These are phyloP conservation scores for Stephania japonica DNA, from an alignment of 164 flowering plant species.

Conservation along the genomic window DNA sequence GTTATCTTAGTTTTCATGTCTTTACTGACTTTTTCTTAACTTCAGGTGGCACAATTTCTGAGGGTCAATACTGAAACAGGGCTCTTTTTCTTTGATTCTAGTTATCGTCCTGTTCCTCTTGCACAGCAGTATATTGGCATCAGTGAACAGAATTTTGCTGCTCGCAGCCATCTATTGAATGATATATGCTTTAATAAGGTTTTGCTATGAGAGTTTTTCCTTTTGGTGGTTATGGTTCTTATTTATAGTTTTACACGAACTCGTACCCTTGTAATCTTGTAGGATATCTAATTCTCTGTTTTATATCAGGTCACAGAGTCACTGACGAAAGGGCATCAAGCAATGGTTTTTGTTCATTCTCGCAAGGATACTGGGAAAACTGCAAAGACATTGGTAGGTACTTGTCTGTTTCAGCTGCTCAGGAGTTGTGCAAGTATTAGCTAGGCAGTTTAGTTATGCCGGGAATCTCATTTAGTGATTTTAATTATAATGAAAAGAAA, in stretches of 20 bases:
- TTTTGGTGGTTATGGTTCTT: not conserved
- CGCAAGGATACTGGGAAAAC: constrained; percentile 96
- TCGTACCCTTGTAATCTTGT: no score
- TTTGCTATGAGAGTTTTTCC: not conserved
- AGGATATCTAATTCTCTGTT: not conserved
- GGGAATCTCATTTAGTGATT: no score
- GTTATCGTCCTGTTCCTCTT: constrained; percentile 98
- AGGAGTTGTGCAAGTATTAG: not conserved
- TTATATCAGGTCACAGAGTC: constrained; percentile 74
- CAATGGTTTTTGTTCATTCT: constrained; percentile 97
- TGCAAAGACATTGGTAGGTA: constrained; percentile 72
- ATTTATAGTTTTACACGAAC: not conserved
- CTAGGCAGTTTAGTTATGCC: not conserved
- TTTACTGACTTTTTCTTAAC: not conserved
- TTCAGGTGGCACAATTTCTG: constrained; percentile 90
- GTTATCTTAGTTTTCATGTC: not conserved
- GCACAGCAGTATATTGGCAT: constrained; percentile 97
- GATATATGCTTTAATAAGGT: constrained; percentile 95
- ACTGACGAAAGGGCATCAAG: constrained; percentile 83
- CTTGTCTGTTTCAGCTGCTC: not conserved
- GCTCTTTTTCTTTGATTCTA: constrained; percentile 92
- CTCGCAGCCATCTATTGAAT: constrained; percentile 71
- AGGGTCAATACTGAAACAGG: constrained; percentile 92
- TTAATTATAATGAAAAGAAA: no score
- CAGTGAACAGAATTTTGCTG: constrained; percentile 74